These are phyloP conservation scores for Ophiostoma angusticollis DNA, from an alignment of 2,329 filamentous ascomycete genomes.

Conservation along the genomic window DNA sequence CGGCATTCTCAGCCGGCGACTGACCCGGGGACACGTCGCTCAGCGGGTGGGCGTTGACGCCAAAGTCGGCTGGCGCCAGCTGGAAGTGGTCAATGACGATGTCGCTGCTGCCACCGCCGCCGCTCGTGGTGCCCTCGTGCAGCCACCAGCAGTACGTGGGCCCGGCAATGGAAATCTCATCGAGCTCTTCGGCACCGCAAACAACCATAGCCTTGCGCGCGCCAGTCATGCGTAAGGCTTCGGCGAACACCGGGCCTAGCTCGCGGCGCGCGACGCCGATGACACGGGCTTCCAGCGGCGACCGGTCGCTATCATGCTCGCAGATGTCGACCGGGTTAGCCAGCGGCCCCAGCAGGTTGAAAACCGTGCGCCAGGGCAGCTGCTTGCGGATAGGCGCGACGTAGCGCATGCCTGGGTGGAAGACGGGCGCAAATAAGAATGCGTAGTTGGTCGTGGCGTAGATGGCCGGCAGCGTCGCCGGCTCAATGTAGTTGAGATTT, in stretches of 20 bases:
- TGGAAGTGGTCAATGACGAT: constrained; percentile 62
- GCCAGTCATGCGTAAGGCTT: constrained; percentile 65
- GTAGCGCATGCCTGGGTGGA: constrained; percentile 89
- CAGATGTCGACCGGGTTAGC: constrained; percentile 74
- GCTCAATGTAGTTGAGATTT: constrained; percentile 59
- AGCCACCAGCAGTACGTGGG: constrained; percentile 82
- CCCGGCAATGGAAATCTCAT: constrained; percentile 89
- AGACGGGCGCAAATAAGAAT: constrained; percentile 90
- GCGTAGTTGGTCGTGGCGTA: constrained; percentile 80
- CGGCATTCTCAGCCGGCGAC: constrained; percentile 75
- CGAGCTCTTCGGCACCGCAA: constrained; percentile 81
- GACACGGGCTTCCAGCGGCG: constrained; percentile 64
- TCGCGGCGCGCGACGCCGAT: constrained; percentile 85
- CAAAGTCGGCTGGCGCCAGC: constrained; percentile 76
- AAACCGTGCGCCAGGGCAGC: constrained; percentile 89
- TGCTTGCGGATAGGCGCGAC: constrained; percentile 76
- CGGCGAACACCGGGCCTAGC: constrained; percentile 78
- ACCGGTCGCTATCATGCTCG: not conserved
- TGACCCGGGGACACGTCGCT: constrained; percentile 71
- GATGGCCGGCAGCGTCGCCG: constrained; percentile 55
- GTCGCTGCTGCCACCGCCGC: constrained; percentile 17
- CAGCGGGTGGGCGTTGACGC: constrained; percentile 61
- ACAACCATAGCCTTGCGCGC: constrained; percentile 77
- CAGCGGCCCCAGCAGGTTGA: constrained; percentile 89
- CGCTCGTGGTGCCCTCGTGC: constrained; percentile 25